Percentiles rank a stretch among this genome's conserved stretches.
Evolutionary conservation across 208 protist genomes (phyloP).

Genomic region (Trypanosoma avium): DNA sequence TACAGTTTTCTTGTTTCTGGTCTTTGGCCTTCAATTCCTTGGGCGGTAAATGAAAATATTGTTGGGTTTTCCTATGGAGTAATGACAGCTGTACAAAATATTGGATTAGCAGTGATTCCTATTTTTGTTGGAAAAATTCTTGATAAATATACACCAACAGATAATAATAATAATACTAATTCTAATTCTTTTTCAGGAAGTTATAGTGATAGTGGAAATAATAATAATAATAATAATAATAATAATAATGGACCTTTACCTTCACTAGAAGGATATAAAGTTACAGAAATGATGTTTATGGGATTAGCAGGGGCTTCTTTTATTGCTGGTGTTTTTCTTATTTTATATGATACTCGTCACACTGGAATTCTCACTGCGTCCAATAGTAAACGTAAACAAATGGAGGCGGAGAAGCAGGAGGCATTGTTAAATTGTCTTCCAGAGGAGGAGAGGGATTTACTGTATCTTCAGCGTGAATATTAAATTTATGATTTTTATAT

Average conservation of each 20-base stretch:
- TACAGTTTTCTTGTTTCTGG: constrained; percentile 88
- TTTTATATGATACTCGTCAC: constrained; percentile 45
- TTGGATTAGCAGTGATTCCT: constrained; percentile 74
- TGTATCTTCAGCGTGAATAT: background rate
- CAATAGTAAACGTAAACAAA: constrained; percentile 31
- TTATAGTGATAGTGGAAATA: background rate
- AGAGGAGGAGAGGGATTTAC: constrained; percentile 15
- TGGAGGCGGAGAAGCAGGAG: constrained; percentile 22
- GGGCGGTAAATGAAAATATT: constrained; percentile 60
- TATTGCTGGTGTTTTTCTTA: constrained; percentile 45
- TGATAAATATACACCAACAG: constrained; percentile 43
- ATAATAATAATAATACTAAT: constrained; percentile 5
- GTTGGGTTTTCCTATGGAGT: constrained; percentile 87
- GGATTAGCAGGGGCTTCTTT: constrained; percentile 39
- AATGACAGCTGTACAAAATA: constrained; percentile 92
- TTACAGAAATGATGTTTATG: constrained; percentile 62
- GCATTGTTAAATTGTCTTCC: constrained; percentile 5
- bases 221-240: background rate
- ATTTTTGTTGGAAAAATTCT: constrained; percentile 66
- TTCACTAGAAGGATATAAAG: constrained; percentile 56
- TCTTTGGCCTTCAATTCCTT: constrained; percentile 88
- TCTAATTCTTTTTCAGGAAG: too few species aligned
- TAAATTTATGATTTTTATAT: too few species aligned
- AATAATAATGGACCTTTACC: constrained; percentile 28
- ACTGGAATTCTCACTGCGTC: constrained; percentile 55